These are phyloP conservation scores for Candida krabiensis DNA, from an alignment of 805 yeast genomes.

Conservation along the genomic window DNA sequence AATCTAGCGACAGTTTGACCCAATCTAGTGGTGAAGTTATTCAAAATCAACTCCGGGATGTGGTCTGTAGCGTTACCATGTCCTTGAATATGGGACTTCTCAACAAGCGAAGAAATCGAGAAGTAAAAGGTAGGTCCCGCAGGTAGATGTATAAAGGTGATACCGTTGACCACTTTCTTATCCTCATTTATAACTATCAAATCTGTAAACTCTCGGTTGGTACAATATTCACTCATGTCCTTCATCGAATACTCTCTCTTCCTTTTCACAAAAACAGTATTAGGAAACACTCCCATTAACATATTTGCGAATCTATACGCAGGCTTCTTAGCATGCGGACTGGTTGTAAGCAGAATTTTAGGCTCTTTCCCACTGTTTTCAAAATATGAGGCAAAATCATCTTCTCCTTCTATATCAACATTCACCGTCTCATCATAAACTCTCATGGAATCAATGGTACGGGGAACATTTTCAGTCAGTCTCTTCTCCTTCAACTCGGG, in stretches of 20 bases:
- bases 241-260: constrained; percentile 80
- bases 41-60: constrained; percentile 86
- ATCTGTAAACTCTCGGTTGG: constrained; percentile 84
- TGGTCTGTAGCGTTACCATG: constrained; percentile 92
- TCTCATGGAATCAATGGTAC: constrained; percentile 80
- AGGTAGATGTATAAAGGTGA: constrained; percentile 91
- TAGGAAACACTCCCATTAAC: constrained; percentile 81
- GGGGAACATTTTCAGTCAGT: constrained; percentile 72
- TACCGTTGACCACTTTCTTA: constrained; percentile 86
- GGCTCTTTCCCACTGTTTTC: constrained; percentile 56
- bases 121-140: constrained; percentile 95
- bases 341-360: constrained; percentile 87
- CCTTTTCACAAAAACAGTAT: constrained; percentile 82
- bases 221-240: constrained; percentile 82
- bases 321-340: constrained; percentile 76
- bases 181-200: constrained; percentile 90
- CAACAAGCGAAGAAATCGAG: constrained; percentile 72
- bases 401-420: constrained; percentile 58
- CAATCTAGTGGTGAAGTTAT: constrained; percentile 87
- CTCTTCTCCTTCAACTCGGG: constrained; percentile 84
- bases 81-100: constrained; percentile 74
- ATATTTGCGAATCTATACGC: constrained; percentile 91
- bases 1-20: constrained; percentile 92
- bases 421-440: constrained; percentile 83
- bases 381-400: constrained; percentile 63